Conservation (phyloP, 73 alveolate species). For the Halteria grandinella region DNA sequence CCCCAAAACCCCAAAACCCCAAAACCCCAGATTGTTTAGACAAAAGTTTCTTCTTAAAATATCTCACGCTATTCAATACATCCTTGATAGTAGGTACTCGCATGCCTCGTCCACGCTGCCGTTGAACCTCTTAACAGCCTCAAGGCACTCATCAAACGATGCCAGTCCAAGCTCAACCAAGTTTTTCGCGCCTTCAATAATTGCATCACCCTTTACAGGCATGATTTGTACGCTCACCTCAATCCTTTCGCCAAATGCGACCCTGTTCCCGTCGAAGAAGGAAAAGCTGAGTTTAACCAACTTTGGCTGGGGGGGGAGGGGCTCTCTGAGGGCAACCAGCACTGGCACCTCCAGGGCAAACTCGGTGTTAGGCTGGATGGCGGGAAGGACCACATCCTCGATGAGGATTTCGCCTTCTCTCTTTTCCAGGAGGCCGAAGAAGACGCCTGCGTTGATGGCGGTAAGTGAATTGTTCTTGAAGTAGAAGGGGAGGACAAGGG, state of each 20-base stretch:
- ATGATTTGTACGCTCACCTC: constrained; percentile 6
- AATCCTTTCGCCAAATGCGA: constrained; percentile 9
- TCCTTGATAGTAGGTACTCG: too few species aligned
- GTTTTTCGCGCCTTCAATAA: constrained; percentile 15
- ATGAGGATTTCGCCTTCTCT: constrained; percentile 11
- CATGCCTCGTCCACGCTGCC: constrained; percentile 37
- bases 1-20: too few species aligned
- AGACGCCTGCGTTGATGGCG: constrained; percentile 41
- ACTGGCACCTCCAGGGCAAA: constrained; percentile 25
- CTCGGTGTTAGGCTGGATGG: constrained; percentile 17
- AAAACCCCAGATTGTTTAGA: too few species aligned
- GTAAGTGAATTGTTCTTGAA: constrained; percentile 28
- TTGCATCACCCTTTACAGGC: not conserved
- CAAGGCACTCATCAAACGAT: constrained; percentile 29
- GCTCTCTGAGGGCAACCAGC: constrained; percentile 22
- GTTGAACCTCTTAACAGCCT: constrained; percentile 15
- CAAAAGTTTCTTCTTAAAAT: too few species aligned
- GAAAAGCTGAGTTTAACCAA: constrained; percentile 7
- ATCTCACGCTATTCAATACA: too few species aligned
- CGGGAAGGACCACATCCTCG: constrained; percentile 38
- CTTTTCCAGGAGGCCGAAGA: constrained; percentile 11
- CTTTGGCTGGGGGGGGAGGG: too few species aligned
- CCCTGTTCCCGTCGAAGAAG: constrained; percentile 23
- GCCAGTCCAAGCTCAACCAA: constrained; percentile 34
- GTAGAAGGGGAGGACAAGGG: not conserved